Conservation (phyloP, 129 eudicot species). For the Centrapalus pauciflorus region DNA sequence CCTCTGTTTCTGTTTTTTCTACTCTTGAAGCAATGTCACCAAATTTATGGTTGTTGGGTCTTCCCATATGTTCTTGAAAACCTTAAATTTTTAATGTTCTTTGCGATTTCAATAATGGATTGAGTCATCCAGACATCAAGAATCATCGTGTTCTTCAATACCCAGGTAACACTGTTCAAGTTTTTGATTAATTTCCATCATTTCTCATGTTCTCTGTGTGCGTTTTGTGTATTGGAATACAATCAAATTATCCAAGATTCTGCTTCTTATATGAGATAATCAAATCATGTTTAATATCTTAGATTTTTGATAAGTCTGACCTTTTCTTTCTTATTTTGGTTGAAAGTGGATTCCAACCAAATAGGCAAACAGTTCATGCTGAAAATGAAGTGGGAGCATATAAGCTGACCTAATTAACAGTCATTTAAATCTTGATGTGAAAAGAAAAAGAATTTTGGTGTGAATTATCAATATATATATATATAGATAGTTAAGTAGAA, state of each 20-base stretch:
- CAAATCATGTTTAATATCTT: constrained; percentile 15
- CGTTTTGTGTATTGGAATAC: constrained; percentile 7
- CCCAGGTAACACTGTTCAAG: constrained; percentile 26
- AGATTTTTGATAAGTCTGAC: neutral
- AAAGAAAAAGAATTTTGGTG: constrained; percentile 18
- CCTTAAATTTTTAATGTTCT: neutral
- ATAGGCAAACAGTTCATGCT: constrained; percentile 13
- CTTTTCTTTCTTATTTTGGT: neutral
- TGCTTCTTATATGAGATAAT: constrained; percentile 17
- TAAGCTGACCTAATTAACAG: constrained; percentile 10
- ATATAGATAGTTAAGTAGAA: neutral
- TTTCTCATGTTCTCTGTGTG: constrained; percentile 5
- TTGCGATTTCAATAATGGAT: constrained; percentile 9
- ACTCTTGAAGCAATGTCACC: constrained; percentile 18
- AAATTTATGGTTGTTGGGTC: constrained; percentile 6
- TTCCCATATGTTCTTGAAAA: constrained; percentile 12
- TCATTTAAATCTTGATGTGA: constrained; percentile 25
- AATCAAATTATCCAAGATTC: neutral
- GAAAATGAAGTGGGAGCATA: constrained; percentile 5
- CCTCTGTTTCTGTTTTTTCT: neutral
- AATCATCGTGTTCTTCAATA: constrained; percentile 20
- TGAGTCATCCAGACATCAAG: constrained; percentile 19
- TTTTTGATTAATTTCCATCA: neutral
- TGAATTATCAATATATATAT: constrained; percentile 7
- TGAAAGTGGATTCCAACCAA: neutral